Conservation (phyloP, 495 filamentous ascomycete genomes). For the Elasticomyces elasticus region DNA sequence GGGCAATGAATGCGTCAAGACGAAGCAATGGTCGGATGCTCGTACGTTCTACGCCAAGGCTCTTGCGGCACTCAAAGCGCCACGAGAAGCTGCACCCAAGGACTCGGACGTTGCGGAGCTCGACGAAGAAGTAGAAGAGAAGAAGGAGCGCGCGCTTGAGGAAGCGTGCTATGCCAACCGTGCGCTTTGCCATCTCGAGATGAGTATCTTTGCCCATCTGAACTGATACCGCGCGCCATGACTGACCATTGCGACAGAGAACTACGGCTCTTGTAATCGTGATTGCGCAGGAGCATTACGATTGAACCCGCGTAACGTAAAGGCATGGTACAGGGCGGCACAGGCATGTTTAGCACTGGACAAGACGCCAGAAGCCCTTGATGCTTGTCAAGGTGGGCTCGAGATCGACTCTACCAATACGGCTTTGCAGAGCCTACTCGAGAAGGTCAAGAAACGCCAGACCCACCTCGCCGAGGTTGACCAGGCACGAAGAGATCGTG, state of each 20-base stretch:
- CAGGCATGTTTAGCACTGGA: constrained; percentile 64
- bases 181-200: constrained; percentile 72
- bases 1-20: constrained; percentile 73
- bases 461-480: constrained; percentile 24
- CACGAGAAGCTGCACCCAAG: constrained; percentile 34
- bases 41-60: constrained; percentile 86
- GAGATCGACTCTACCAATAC: constrained; percentile 52
- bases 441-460: constrained; percentile 24
- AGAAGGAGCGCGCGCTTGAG: constrained; percentile 49
- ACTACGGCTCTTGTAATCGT: constrained; percentile 71
- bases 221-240: constrained; percentile 6
- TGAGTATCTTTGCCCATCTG: constrained; percentile 39
- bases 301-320: constrained; percentile 67
- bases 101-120: constrained; percentile 36
- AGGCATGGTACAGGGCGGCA: constrained; percentile 78
- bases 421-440: constrained; percentile 38
- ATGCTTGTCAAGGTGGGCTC: constrained; percentile 62
- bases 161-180: constrained; percentile 77
- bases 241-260: constrained; percentile 41
- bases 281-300: constrained; percentile 75
- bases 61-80: constrained; percentile 53
- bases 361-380: constrained; percentile 63
- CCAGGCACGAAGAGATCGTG: constrained; percentile 36
- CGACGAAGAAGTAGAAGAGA: constrained; percentile 40
- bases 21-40: constrained; percentile 68